phyloP scores from a whole-genome alignment of 371 early-diverging fungal species.

The Mucor plumbeus region DNA sequence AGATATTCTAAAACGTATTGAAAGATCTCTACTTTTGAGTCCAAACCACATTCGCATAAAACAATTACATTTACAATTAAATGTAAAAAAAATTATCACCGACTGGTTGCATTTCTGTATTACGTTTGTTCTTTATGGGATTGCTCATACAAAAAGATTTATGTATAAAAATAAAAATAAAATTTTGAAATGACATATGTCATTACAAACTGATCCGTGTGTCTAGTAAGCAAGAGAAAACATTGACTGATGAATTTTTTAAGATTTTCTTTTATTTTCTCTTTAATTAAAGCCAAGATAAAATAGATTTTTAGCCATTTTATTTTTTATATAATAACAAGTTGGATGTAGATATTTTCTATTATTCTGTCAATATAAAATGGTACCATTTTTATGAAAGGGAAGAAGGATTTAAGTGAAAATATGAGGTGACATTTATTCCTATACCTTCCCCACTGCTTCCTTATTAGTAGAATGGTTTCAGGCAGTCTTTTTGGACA shows the following conservation, averaged over 20 bases:
- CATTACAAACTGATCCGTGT: neutral
- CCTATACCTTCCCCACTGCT: neutral
- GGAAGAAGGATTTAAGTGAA: neutral
- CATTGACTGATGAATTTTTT: neutral
- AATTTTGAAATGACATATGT: neutral
- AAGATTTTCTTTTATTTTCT: neutral
- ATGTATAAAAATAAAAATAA: no score
- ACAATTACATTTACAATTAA: no score
- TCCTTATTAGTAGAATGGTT: neutral
- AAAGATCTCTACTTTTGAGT: no score
- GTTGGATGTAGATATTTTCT: neutral
- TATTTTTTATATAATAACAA: neutral
- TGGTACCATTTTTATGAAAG: neutral
- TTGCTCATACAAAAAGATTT: no score
- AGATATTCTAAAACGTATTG: no score
- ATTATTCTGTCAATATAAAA: neutral
- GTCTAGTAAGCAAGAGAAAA: neutral
- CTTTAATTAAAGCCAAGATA: neutral
- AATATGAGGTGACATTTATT: conserved; percentile 1
- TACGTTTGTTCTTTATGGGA: no score
- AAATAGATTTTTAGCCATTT: neutral
- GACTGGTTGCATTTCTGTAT: no score
- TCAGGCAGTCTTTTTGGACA: neutral
- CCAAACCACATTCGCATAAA: no score
- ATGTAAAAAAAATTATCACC: no score